Base-by-base conservation (phyloP, 208 protist species). In the Trypanosoma cruzi region DNA sequence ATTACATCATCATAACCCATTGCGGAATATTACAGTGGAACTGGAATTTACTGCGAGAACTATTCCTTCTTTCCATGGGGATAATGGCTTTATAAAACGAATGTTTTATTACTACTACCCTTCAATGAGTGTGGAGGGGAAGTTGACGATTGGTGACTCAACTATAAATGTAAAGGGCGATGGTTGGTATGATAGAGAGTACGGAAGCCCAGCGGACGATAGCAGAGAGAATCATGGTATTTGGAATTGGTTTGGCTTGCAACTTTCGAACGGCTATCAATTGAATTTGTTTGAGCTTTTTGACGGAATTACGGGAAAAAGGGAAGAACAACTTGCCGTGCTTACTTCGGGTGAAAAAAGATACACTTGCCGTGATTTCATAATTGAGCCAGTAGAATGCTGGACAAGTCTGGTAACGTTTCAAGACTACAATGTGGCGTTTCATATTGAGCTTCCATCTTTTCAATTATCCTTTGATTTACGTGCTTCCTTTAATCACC, bases 21-120 rank as follows among this genome's bases (percentile, higher is more conserved):
- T 59, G 13, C 59, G 68, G 7, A 20, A 79, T 20, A 64, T 85
- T 22, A 14, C 58, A 4, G 77, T 81, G 37, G 56, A 85, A 46
- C 40, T 88, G 14, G 73, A 46, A 26, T 81, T 88, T 34, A 44
- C 49, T 48, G 60, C 73, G 0, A 34, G 63, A 14, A 46, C 52
- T 22, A 50, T 37, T 28, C 70, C 73, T 20, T 68, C 81, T 32
- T 49, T 70, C 0, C 76, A 88, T 58, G 73, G 77, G 18, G 34
- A 69, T 4, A 71, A 85, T 36, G 79, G 73, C 22, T 46, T 73
- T 36, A 79, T 83, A 10, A 86, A 84, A 62, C 40, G 73, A 34
- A 85, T 85, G 82, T 84, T 77, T 59, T 82, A 79, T 69, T 90
- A 87, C 62, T 90, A 77, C 46, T 85, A 79, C 60, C 81, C 81